Percentiles rank a stretch among this genome's conserved stretches.
These are phyloP conservation scores for Amniculicola lignicola DNA, from an alignment of 495 filamentous ascomycete species.

Conservation along the genomic window DNA sequence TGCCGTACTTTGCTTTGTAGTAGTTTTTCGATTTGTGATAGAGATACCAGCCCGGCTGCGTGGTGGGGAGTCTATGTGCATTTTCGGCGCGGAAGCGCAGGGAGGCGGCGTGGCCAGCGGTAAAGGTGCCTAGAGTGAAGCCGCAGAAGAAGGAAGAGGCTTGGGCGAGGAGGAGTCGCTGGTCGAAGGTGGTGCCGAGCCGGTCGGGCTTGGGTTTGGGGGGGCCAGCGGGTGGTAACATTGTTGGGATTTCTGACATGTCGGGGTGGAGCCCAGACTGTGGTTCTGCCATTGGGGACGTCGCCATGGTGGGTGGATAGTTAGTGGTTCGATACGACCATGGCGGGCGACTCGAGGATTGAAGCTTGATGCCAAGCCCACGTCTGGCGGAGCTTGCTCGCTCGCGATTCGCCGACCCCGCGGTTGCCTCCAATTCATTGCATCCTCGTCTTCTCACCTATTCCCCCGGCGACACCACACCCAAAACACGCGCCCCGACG, in stretches of 20 bases:
- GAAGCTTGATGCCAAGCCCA: background rate
- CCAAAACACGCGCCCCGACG: slow-evolving; percentile 3
- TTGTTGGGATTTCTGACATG: background rate
- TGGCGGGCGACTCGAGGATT: background rate
- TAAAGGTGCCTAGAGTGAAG: slow-evolving; percentile 62
- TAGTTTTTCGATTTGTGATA: slow-evolving; percentile 99
- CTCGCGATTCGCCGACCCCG: too few relatives aligned
- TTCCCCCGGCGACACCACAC: background rate
- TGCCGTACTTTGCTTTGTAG: slow-evolving; percentile 66
- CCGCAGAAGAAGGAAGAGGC: slow-evolving; percentile 62
- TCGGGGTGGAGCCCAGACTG: slow-evolving; percentile 13
- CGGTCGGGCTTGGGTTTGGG: slow-evolving; percentile 44
- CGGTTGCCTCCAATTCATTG: background rate
- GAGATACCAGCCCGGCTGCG: slow-evolving; percentile 86
- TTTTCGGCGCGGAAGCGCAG: slow-evolving; percentile 91
- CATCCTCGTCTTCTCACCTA: background rate
- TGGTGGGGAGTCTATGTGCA: slow-evolving; percentile 80
- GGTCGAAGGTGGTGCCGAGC: slow-evolving; percentile 59
- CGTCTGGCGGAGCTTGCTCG: too few relatives aligned
- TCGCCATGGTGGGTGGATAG: background rate
- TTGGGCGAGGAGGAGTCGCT: slow-evolving; percentile 63
- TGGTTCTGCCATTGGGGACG: background rate
- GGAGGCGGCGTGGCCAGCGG: slow-evolving; percentile 68
- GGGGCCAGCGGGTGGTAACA: background rate
- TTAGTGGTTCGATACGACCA: background rate